Evolutionary conservation across 768 basidiomycete species (phyloP), one percentile per base, ranked within the genome.

Genomic region (Auriculariales sp.): DNA sequence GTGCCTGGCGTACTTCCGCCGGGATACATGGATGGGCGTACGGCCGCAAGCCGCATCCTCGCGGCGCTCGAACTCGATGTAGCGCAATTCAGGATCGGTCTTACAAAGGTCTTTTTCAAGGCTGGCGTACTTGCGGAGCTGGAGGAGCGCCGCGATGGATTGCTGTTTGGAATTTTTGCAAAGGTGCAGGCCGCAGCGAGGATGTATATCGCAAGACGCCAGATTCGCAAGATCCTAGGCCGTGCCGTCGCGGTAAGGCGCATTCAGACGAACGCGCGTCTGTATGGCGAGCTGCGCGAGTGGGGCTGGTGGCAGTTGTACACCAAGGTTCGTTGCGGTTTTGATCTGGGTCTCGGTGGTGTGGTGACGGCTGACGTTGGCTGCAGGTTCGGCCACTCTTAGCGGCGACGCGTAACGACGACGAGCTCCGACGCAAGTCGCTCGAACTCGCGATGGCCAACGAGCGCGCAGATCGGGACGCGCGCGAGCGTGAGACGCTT

Each of bases 221-320:
- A 93, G 62, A 88, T 95, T 68, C 86, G 81, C 70, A 98, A 98
- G 70, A 77, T 95, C 46, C 72, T 98, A 45, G 91, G 97, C 59
- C 82, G 95, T 42, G 91, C 92, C 1, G 71, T 82, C 33, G 92
- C 95, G 3, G 80, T 93, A 34, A 77, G 87, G 42, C 93, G 88
- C 1, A 92, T 98, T 53, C 95, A 98, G 61, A 75, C 81, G 39
- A 99, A 99, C 61, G 94, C 94, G 2, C 72, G 91, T 19, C 73
- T 95, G 19, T 98, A 98, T 60, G 81, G 83, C 5, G 83, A 89
- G 49, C 71, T 99, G 27, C 74, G 79, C 42, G 89, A 94, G 48
- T 98, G 95, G 95, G 92, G 94, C 1, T 98, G 95, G 95, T 99
- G 95, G 95, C 86, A 92, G 54, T 72, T 98, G 7, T 99, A 93